A percentile compares a stretch with the other conserved stretches of the same genome.
Conservation (phyloP, 306 rosid genomes). For the Vicia villosa region DNA sequence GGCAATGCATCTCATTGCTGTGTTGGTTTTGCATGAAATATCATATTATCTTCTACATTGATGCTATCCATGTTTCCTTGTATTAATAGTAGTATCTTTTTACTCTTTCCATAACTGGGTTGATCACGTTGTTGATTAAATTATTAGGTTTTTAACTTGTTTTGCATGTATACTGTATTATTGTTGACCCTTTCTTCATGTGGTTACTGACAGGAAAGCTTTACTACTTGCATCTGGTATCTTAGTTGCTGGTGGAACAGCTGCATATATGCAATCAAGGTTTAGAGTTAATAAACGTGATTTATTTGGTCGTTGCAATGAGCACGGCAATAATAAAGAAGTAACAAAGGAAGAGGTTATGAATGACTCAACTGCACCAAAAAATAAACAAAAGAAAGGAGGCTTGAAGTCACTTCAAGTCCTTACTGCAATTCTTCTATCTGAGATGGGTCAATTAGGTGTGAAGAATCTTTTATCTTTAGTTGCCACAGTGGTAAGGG, state of each 20-base stretch:
- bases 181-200: slow-evolving; percentile 29
- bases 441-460: slow-evolving; percentile 80
- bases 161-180: slow-evolving; percentile 16
- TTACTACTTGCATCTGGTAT: slow-evolving; percentile 87
- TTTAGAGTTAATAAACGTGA: slow-evolving; percentile 46
- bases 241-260: slow-evolving; percentile 81
- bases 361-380: slow-evolving; percentile 39
- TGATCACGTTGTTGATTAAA: slow-evolving; percentile 22
- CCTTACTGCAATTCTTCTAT: slow-evolving; percentile 77
- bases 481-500: slow-evolving; percentile 74
- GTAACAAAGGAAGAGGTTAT: slow-evolving; percentile 33
- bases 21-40: slow-evolving; percentile 32
- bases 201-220: slow-evolving; percentile 64
- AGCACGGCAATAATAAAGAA: slow-evolving; percentile 47
- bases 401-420: slow-evolving; percentile 80
- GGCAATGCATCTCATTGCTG: background rate
- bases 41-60: slow-evolving; percentile 19
- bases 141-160: slow-evolving; percentile 7
- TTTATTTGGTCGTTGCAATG: slow-evolving; percentile 56
- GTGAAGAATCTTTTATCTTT: slow-evolving; percentile 69
- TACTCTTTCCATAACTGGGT: slow-evolving; percentile 4
- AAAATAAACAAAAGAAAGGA: slow-evolving; percentile 59
- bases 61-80: slow-evolving; percentile 21
- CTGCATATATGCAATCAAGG: slow-evolving; percentile 80
- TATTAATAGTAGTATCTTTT: slow-evolving; percentile 1